Base-by-base conservation (phyloP, 768 basidiomycete genomes). In the Paxillus ammoniavirescens region DNA sequence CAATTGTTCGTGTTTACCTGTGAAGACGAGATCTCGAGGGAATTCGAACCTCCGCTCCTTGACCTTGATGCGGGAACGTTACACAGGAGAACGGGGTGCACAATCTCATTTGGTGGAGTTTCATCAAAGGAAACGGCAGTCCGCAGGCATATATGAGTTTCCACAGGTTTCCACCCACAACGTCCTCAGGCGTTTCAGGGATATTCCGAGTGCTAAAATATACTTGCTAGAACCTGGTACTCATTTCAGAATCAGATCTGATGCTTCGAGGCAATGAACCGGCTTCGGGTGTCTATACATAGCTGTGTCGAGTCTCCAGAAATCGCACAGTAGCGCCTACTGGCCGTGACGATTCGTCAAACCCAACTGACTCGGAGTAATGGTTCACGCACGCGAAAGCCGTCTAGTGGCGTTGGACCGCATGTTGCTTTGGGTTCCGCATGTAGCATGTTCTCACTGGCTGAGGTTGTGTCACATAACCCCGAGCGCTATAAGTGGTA, bases 341-440 rank as follows among this genome's bases (percentile, higher is more conserved):
- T 21, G 21, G 21, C 21, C 21, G 26, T 26, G 26, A 26, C 26
- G 4, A 52, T 36, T 35, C 45, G 21, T 41, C 18, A 18, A 42
- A 49, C 13, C 36, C 47, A 46, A 55, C 45, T 50, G 53, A 41
- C 37, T 48, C 41, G 56, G 61, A 33, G 42, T 41, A 57, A 64
- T 37, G 2, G 53, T 54, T 54, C 28, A 60, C 54, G 60, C 67
- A 68, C 55, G 66, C 66, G 65, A 69, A 42, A 62, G 58, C 59
- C 54, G 62, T 44, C 61, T 53, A 59, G 66, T 70, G 69, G 66
- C 64, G 68, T 62, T 38, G 47, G 21, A 47, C 59, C 58, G 49
- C 58, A 61, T 65, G 61, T 55, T 38, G 14, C 2, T 21, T 33
- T 23, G 47, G 54, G 35, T 56, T 45, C 56, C 52, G 52, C 55